phyloP scores from a whole-genome alignment of 805 yeast genomes.

The Candida andamanensis region DNA sequence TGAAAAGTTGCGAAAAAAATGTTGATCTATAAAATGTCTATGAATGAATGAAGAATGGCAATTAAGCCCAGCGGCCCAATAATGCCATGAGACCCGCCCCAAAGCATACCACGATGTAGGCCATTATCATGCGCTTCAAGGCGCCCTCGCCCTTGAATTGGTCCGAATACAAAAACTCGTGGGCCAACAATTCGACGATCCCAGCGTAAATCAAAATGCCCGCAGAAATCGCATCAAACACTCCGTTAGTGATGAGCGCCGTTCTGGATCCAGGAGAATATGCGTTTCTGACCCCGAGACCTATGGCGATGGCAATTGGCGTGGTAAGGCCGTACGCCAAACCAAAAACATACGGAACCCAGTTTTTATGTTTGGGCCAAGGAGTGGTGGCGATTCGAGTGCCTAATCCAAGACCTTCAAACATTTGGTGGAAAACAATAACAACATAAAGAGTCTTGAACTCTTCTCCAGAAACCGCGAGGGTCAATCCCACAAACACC shows the following conservation, averaged over 20 bases:
- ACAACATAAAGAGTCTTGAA: conserved; percentile 69
- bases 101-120: conserved; percentile 49
- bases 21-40: no score
- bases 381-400: conserved; percentile 47
- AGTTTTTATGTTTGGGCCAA: conserved; percentile 34
- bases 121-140: conserved; percentile 45
- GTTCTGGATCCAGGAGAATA: conserved; percentile 56
- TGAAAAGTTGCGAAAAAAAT: neutral
- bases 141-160: conserved; percentile 61
- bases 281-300: conserved; percentile 64
- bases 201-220: conserved; percentile 79
- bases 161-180: conserved; percentile 59
- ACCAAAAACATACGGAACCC: conserved; percentile 58
- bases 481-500: conserved; percentile 70
- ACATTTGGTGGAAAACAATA: conserved; percentile 69
- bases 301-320: conserved; percentile 74
- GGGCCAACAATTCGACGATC: conserved; percentile 73
- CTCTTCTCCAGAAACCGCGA: conserved; percentile 75
- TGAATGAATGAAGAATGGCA: no score
- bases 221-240: conserved; percentile 69
- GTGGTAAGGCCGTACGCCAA: conserved; percentile 51
- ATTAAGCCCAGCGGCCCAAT: conserved; percentile 66
- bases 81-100: conserved; percentile 80
- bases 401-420: conserved; percentile 84
- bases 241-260: conserved; percentile 63